Base-by-base conservation (phyloP, 768 basidiomycete species). In the Lactarius tabidus region DNA sequence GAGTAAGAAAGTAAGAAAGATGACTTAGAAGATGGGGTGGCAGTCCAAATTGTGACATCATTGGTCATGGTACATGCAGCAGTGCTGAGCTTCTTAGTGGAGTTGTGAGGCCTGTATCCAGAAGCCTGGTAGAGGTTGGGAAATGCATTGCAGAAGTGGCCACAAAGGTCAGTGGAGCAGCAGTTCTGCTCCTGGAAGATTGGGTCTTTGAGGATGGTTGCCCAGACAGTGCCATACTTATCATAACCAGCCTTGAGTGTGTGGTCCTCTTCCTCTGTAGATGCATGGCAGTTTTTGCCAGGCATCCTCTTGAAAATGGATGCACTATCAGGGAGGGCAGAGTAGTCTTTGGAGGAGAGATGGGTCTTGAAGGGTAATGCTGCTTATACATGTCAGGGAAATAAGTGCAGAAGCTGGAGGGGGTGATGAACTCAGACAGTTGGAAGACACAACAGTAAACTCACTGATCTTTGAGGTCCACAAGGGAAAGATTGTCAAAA, bases 381-480 rank as follows among this genome's bases (percentile, higher is more conserved):
- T 87, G 83, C 74, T 89, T 89, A 79, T 95, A 95, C 61, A 92
- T 92, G 76, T 94, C 91, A 1, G 92, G 92, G 71, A 91, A 95
- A 77, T 92, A 93, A 20, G 93, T 94, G 39, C 92, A 88, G 74
- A 95, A 95, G 61, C 91, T 93, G 72, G 17, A 57, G 23, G 26
- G 57, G 6, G 71, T 10, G 56, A 48, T 26, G 26, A 57, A 6
- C 41, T 28, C 4, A 36, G 20, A 53, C 17, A 26, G 18, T 52
- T 26, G 33, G 55, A 38, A 48, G 48, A 41, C 38, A 61, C 61
- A 59, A 41, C 8, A 39, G 29, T 14, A 23, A 55, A 81, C 85
- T 53, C 65, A 90, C 91, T 93, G 80, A 79, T 95, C 92, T 76
- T 95, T 95, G 73, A 95, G 85, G 80, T 95, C 92, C n/a, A 93